Evolutionary conservation across 2,329 filamentous ascomycete species (phyloP).

Genomic region (Stemphylium vesicarium): DNA sequence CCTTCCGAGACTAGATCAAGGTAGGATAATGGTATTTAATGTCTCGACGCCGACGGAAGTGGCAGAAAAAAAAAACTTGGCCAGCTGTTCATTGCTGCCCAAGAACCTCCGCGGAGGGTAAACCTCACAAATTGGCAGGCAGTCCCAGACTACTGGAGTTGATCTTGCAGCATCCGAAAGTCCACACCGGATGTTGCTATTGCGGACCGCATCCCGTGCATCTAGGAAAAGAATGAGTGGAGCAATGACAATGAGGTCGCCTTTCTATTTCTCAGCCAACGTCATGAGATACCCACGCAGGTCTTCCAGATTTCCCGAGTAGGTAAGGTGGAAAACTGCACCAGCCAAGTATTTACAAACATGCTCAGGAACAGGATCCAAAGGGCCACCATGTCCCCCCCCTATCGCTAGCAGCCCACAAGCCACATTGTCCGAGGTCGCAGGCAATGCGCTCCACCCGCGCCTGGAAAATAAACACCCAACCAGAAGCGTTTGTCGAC

Average conservation of each 20-base stretch:
- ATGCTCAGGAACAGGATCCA: background rate
- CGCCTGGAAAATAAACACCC: background rate
- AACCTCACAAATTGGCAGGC: background rate
- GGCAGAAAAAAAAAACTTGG: background rate
- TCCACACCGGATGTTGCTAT: background rate
- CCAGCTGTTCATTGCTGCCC: background rate
- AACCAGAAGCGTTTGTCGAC: background rate
- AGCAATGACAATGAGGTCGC: background rate
- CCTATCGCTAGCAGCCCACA: conserved; percentile 7
- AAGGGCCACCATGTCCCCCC: background rate
- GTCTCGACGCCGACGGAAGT: background rate
- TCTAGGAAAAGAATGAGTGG: background rate
- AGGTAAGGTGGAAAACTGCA: conserved; percentile 1
- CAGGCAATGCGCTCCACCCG: conserved; percentile 15
- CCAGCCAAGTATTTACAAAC: background rate
- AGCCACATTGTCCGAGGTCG: background rate
- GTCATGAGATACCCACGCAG: background rate
- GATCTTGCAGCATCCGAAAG: background rate
- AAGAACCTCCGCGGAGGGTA: conserved; percentile 3
- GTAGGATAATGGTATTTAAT: background rate
- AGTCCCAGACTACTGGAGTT: background rate
- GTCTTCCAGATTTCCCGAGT: background rate
- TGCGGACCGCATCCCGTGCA: too few species aligned
- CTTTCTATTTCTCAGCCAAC: background rate
- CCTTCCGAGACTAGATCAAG: conserved; percentile 3